phyloP scores from a whole-genome alignment of 805 yeast species.

The Hanseniaspora clermontiae region DNA sequence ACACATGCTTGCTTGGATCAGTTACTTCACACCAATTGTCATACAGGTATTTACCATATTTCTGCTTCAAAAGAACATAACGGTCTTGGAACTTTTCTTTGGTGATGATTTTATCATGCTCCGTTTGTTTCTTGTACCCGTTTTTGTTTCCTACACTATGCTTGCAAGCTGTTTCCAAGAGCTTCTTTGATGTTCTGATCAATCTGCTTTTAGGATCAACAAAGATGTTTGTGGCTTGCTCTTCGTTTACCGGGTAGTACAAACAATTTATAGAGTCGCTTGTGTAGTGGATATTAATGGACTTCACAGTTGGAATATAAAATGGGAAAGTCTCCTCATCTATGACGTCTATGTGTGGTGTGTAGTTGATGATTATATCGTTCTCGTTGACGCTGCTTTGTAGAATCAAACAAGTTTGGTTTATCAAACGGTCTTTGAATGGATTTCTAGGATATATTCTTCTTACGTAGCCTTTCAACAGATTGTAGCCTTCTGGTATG shows the following conservation, averaged over 20 bases:
- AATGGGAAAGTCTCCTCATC: conserved; percentile 38
- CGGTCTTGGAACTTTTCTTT: conserved; percentile 72
- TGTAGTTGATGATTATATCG: conserved; percentile 51
- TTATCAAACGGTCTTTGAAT: conserved; percentile 64
- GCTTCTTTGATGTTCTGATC: conserved; percentile 67
- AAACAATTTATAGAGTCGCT: conserved; percentile 49
- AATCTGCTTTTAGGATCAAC: conserved; percentile 42
- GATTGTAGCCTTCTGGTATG: conserved; percentile 20
- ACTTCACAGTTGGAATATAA: conserved; percentile 75
- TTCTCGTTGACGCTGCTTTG: conserved; percentile 24
- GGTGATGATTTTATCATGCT: conserved; percentile 76
- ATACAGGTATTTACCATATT: conserved; percentile 61
- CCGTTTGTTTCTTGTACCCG: conserved; percentile 79
- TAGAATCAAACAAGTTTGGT: conserved; percentile 65
- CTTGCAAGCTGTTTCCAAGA: conserved; percentile 65
- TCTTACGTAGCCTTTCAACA: conserved; percentile 52
- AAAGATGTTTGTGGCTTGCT: conserved; percentile 18
- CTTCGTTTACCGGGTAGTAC: conserved; percentile 47
- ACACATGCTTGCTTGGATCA: conserved; percentile 89
- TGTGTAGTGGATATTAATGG: conserved; percentile 56
- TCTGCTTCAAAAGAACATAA: conserved; percentile 68
- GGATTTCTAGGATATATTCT: conserved; percentile 88
- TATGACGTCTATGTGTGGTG: conserved; percentile 50
- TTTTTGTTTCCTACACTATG: conserved; percentile 73
- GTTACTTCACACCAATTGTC: conserved; percentile 87